Conservation (phyloP, 2,329 filamentous ascomycete species). For the Huntiella decipiens region DNA sequence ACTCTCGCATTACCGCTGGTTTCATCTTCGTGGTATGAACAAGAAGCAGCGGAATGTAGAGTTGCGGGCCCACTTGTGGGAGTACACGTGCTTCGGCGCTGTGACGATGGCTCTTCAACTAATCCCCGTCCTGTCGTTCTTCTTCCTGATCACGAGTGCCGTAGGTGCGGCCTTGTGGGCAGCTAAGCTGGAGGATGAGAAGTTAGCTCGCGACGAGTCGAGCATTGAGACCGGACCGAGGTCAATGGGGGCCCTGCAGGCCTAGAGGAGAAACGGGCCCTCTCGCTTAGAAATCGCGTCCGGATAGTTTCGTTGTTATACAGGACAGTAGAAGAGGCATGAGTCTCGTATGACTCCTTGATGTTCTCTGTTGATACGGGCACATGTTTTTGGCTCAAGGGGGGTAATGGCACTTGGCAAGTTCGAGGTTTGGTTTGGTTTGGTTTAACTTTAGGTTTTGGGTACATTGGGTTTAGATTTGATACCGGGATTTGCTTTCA, state of each 20-base stretch:
- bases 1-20: constrained; percentile 81
- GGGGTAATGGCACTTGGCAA: too few species aligned
- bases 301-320: too few species aligned
- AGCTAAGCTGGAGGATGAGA: constrained; percentile 50
- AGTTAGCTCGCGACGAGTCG: constrained; percentile 3
- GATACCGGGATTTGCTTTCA: too few species aligned
- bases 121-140: constrained; percentile 79
- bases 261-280: neutral
- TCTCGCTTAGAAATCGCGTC: neutral
- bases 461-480: too few species aligned
- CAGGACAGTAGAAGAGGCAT: too few species aligned
- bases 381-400: too few species aligned
- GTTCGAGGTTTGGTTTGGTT: too few species aligned
- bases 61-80: constrained; percentile 48
- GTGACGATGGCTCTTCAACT: constrained; percentile 69
- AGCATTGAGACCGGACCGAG: neutral
- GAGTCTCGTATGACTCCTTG: too few species aligned
- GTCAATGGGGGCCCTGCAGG: neutral
- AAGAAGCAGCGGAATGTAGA: constrained; percentile 57
- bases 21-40: constrained; percentile 54
- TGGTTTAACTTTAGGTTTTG: too few species aligned
- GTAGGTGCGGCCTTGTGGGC: constrained; percentile 77
- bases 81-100: constrained; percentile 87
- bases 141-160: constrained; percentile 78
- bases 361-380: too few species aligned